These are phyloP conservation scores for Botrytis galanthina DNA, from an alignment of 2,329 filamentous ascomycete genomes.

Conservation along the genomic window DNA sequence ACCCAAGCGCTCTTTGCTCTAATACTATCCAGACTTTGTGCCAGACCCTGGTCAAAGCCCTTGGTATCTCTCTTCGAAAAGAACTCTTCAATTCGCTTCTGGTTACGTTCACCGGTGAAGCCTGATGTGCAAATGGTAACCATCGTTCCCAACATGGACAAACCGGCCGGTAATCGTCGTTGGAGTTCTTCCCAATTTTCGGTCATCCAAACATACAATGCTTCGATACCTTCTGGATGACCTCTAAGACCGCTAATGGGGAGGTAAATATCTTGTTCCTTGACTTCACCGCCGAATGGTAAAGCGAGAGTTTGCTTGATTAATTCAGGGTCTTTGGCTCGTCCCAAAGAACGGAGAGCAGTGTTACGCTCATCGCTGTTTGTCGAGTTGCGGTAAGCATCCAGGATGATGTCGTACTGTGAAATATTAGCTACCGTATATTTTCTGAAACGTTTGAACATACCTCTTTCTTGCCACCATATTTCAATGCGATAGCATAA, in stretches of 20 bases:
- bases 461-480: slow-evolving; percentile 81
- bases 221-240: slow-evolving; percentile 74
- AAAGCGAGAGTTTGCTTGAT: slow-evolving; percentile 78
- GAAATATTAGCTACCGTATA: slow-evolving; percentile 23
- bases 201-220: slow-evolving; percentile 80
- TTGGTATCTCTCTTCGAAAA: slow-evolving; percentile 80
- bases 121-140: slow-evolving; percentile 78
- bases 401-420: slow-evolving; percentile 72
- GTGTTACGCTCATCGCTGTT: slow-evolving; percentile 90
- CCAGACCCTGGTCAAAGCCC: slow-evolving; percentile 81
- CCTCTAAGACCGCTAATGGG: slow-evolving; percentile 76
- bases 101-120: slow-evolving; percentile 75
- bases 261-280: slow-evolving; percentile 92
- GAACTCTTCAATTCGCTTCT: slow-evolving; percentile 74
- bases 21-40: slow-evolving; percentile 85
- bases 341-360: slow-evolving; percentile 78
- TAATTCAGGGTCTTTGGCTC: slow-evolving; percentile 72
- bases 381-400: slow-evolving; percentile 71
- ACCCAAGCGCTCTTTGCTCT: slow-evolving; percentile 83
- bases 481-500: slow-evolving; percentile 78
- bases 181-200: slow-evolving; percentile 84
- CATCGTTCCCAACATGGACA: slow-evolving; percentile 81
- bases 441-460: slow-evolving; percentile 29
- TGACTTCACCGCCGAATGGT: slow-evolving; percentile 76
- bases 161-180: slow-evolving; percentile 78